These are phyloP conservation scores for Lyophyllum decastes DNA, from an alignment of 768 basidiomycete genomes.

Conservation along the genomic window DNA sequence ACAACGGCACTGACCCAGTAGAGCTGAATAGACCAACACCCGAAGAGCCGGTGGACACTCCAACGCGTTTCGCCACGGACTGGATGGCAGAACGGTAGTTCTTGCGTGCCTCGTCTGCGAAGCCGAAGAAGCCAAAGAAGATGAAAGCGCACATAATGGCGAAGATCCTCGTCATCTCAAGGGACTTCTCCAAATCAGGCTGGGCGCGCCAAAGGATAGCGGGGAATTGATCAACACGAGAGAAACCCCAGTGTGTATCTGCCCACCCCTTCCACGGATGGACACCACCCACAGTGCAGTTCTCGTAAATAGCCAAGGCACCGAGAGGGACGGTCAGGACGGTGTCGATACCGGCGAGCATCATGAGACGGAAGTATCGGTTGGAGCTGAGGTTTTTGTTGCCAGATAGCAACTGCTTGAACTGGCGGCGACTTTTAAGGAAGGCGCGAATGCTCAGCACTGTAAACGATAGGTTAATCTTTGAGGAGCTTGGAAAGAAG, in stretches of 20 bases:
- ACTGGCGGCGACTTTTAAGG: conserved; percentile 35
- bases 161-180: conserved; percentile 43
- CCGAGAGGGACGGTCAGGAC: conserved; percentile 39
- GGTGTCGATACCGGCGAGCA: conserved; percentile 40
- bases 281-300: conserved; percentile 20
- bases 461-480: not conserved
- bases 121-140: conserved; percentile 60
- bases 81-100: conserved; percentile 37
- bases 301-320: conserved; percentile 29
- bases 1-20: conserved; percentile 20
- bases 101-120: conserved; percentile 50
- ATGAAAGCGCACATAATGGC: conserved; percentile 38
- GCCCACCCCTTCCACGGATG: conserved; percentile 51
- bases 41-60: conserved; percentile 18
- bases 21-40: conserved; percentile 25
- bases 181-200: conserved; percentile 1
- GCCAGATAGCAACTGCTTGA: conserved; percentile 36
- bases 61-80: conserved; percentile 33
- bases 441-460: conserved; percentile 37
- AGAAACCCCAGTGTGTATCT: conserved; percentile 53
- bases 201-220: conserved; percentile 36
- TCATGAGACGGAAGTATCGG: conserved; percentile 56
- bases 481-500: not conserved
- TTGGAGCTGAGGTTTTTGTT: conserved; percentile 37
- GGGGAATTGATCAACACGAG: conserved; percentile 38